phyloP scores from a whole-genome alignment of 1,284 basidiomycete species.

The Trametes polyzona region DNA sequence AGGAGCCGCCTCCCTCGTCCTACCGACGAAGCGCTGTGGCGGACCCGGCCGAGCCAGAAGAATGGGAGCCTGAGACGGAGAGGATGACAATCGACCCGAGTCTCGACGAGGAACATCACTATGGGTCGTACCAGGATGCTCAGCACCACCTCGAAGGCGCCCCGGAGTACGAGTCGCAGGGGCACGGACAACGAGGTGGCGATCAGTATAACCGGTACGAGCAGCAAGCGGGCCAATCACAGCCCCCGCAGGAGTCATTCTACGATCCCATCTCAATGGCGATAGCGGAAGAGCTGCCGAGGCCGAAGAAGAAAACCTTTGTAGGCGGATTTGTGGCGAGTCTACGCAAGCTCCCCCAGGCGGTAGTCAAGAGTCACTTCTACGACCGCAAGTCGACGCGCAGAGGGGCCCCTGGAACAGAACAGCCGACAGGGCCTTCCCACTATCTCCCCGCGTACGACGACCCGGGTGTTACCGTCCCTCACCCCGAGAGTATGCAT shows the following conservation, averaged over 20 bases:
- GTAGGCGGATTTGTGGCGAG: constrained; percentile 39
- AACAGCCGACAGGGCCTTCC: constrained; percentile 5
- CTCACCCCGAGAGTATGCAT: constrained; percentile 26
- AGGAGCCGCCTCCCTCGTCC: constrained; percentile 2
- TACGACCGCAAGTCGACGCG: constrained; percentile 24
- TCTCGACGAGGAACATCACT: constrained; percentile 8
- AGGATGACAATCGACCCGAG: constrained; percentile 21
- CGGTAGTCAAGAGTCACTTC: constrained; percentile 26
- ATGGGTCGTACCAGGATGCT: background rate
- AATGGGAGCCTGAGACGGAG: constrained; percentile 16
- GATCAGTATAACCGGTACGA: background rate
- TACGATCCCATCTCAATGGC: constrained; percentile 10
- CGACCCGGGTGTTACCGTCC: constrained; percentile 23
- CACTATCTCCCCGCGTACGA: constrained; percentile 32
- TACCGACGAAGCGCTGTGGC: no score
- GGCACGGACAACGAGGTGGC: background rate
- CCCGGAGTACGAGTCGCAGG: constrained; percentile 1
- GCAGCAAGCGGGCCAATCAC: background rate
- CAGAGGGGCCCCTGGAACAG: constrained; percentile 19
- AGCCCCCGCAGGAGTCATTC: constrained; percentile 6
- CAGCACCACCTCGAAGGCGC: constrained; percentile 3
- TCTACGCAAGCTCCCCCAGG: constrained; percentile 33
- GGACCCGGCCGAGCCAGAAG: constrained; percentile 9
- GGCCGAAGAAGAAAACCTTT: constrained; percentile 27
- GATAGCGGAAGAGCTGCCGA: background rate